These are phyloP conservation scores for Tricholomella constricta DNA, from an alignment of 768 basidiomycete genomes.

Conservation along the genomic window DNA sequence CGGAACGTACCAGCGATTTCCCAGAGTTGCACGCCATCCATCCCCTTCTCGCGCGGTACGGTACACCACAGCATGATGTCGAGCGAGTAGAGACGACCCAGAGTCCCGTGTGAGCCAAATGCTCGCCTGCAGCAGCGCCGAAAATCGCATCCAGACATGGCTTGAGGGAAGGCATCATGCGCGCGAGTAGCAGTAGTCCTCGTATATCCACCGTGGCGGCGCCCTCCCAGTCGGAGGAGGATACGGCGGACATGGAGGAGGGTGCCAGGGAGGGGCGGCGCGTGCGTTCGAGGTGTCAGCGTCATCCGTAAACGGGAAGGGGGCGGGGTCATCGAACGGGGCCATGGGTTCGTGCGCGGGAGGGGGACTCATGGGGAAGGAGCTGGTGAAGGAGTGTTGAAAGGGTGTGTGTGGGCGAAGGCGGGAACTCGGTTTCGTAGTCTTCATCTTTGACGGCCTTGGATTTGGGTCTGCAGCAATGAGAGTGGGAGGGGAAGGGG, in stretches of 20 bases:
- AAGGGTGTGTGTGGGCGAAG: constrained; percentile 12
- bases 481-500: background rate
- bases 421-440: constrained; percentile 13
- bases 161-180: too few species aligned
- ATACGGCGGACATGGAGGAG: constrained; percentile 22
- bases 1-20: too few species aligned
- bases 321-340: background rate
- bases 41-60: too few species aligned
- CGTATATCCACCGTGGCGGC: constrained; percentile 75
- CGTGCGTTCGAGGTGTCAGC: background rate
- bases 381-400: background rate
- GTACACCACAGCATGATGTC: too few species aligned
- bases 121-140: too few species aligned
- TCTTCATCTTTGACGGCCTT: background rate
- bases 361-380: background rate
- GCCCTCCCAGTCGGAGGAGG: constrained; percentile 48
- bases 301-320: background rate
- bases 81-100: too few species aligned
- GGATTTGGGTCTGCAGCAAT: background rate
- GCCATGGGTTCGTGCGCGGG: background rate
- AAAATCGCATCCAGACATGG: too few species aligned
- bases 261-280: constrained; percentile 8
- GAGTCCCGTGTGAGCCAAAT: too few species aligned
- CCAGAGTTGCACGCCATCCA: too few species aligned
- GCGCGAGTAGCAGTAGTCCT: constrained; percentile 75